Evolutionary conservation across 1,139 yeast genomes (phyloP), one percentile per base, ranked within the genome.

Genomic region (Entelexis paramagnoliae): DNA sequence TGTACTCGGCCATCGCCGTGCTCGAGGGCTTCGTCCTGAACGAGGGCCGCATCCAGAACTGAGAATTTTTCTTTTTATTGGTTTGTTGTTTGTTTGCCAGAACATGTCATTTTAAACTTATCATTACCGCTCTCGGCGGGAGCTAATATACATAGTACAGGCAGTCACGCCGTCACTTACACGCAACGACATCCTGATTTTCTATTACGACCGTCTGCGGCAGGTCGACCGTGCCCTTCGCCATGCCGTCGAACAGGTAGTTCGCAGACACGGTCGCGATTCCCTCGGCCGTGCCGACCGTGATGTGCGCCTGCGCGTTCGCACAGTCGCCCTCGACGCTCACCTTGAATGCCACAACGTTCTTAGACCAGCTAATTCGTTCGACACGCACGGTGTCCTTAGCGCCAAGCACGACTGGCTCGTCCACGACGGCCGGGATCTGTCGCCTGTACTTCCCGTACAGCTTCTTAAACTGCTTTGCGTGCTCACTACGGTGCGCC

Each of bases 1-100:
- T 91, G 41, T 91, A 93, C 65, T 95, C 98, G 50, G 97, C 97
- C 42, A 85, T 91, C 73, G 91, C 98, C 13, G 95, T 81, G 1
- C 75, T 91, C 49, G 96, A 91, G 62, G 88, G 82, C 0, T 86
- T 89, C 67, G 96, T 89, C 4, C 76, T 82, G 49, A 85, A 87
- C 69, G 81, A 84, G 65, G 95, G 95, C 50, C 74, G 80, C 54
- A 69, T 77, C 45, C 32, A 7, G 14, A 35, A 35, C 39, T 35
- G 16, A 35, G n/a, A n/a, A n/a, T n/a, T n/a, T n/a, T n/a, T n/a
- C n/a, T n/a, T n/a, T n/a, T n/a, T n/a, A n/a, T n/a, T n/a, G n/a
- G n/a, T n/a, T n/a, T n/a, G n/a, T n/a, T n/a, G n/a, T n/a, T n/a
- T n/a, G n/a, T n/a, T n/a, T n/a, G n/a, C n/a, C n/a, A n/a, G n/a